Percentiles rank a stretch among this genome's conserved stretches.
phyloP scores from a whole-genome alignment of 2,329 filamentous ascomycete genomes.

The Neonectria hederae region DNA sequence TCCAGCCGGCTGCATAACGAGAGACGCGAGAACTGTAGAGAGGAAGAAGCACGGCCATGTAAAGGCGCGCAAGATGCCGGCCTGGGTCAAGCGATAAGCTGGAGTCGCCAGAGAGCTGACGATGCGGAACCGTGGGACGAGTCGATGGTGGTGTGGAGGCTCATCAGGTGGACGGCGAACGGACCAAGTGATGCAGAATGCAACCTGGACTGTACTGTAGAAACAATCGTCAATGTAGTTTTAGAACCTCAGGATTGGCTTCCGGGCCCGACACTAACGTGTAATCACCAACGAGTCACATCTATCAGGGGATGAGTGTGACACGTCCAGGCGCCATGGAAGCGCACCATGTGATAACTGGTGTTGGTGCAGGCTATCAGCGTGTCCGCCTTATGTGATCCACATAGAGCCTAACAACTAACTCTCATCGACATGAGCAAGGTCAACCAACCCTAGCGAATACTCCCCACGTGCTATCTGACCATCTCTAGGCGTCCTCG shows the following conservation, averaged over 20 bases:
- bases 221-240: slow-evolving; percentile 43
- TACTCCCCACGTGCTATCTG: slow-evolving; percentile 18
- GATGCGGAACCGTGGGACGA: slow-evolving; percentile 28
- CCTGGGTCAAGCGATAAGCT: slow-evolving; percentile 88
- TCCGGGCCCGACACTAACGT: slow-evolving; percentile 25
- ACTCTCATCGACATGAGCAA: background rate
- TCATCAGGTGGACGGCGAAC: slow-evolving; percentile 33
- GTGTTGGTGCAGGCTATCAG: slow-evolving; percentile 1
- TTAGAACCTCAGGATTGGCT: slow-evolving; percentile 35
- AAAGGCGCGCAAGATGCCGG: slow-evolving; percentile 97
- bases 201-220: slow-evolving; percentile 40
- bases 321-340: slow-evolving; percentile 2
- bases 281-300: slow-evolving; percentile 22
- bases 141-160: slow-evolving; percentile 27
- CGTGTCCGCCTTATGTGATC: background rate
- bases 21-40: slow-evolving; percentile 91
- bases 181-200: slow-evolving; percentile 19
- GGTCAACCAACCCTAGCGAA: slow-evolving; percentile 7
- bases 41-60: slow-evolving; percentile 97
- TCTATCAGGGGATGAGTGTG: slow-evolving; percentile 10
- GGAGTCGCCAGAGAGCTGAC: slow-evolving; percentile 17
- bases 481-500: slow-evolving; percentile 4
- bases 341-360: slow-evolving; percentile 3
- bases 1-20: slow-evolving; percentile 89
- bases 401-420: background rate